Evolutionary conservation across 2,329 filamentous ascomycete genomes (phyloP).

Genomic region (Keithomyces neogunnii): DNA sequence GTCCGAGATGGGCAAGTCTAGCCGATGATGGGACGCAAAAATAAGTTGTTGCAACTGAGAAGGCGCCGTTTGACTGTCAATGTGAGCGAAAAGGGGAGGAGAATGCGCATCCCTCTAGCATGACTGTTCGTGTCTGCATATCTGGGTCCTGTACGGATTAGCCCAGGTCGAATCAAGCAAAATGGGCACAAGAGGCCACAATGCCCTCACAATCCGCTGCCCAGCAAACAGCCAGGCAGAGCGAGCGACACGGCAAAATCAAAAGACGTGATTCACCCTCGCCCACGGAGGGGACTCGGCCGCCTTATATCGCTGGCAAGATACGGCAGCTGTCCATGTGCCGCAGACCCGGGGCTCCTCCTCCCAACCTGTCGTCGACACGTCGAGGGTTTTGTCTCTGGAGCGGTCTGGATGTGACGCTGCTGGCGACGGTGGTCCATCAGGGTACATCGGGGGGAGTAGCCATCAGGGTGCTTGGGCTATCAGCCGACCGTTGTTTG

Average conservation of each 20-base stretch:
- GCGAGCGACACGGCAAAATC: neutral
- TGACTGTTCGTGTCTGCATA: neutral
- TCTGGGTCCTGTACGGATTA: neutral
- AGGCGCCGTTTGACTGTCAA: neutral
- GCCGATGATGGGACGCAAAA: neutral
- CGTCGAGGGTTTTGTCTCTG: neutral
- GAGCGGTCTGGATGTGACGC: neutral
- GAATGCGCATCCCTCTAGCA: neutral
- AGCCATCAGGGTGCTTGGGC: neutral
- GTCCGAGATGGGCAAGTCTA: neutral
- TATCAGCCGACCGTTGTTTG: neutral
- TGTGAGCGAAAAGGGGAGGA: neutral
- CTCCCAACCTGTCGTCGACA: neutral
- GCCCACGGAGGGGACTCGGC: neutral
- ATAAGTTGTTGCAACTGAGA: neutral
- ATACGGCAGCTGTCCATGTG: neutral
- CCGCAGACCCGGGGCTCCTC: neutral
- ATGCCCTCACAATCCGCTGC: too few relatives aligned
- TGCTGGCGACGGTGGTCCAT: neutral
- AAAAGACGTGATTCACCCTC: neutral
- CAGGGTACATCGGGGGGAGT: neutral
- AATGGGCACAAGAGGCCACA: too few relatives aligned
- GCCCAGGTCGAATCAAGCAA: too few relatives aligned
- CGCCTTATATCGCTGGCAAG: neutral
- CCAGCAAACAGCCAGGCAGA: neutral